Percentiles rank a stretch among this genome's conserved stretches.
Evolutionary conservation across 2,329 filamentous ascomycete genomes (phyloP).

Genomic region (Ophiostoma sp.): DNA sequence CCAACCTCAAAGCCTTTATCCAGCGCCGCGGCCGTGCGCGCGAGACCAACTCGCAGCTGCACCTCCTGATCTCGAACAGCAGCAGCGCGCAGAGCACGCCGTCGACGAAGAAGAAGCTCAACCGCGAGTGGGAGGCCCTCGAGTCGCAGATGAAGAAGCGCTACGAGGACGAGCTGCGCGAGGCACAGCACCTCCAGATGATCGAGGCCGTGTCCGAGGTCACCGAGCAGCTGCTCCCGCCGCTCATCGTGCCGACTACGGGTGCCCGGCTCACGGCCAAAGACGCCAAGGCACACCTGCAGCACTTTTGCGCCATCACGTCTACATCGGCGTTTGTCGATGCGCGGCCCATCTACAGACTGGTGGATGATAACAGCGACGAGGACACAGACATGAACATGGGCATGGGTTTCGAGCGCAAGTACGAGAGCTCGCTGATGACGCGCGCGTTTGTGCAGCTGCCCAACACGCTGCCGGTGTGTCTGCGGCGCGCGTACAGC

Average conservation of each 20-base stretch:
- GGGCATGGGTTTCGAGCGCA: background rate
- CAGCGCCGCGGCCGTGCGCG: slow-evolving; percentile 52
- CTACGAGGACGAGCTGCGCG: slow-evolving; percentile 61
- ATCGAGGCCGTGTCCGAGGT: slow-evolving; percentile 44
- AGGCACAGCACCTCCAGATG: slow-evolving; percentile 41
- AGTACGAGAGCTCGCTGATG: slow-evolving; percentile 29
- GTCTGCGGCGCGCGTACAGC: slow-evolving; percentile 52
- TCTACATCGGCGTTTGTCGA: slow-evolving; percentile 57
- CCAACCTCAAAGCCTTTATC: slow-evolving; percentile 53
- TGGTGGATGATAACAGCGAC: background rate
- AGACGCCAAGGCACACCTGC: slow-evolving; percentile 68
- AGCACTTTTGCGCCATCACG: slow-evolving; percentile 71
- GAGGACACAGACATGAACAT: background rate
- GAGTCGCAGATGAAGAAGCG: slow-evolving; percentile 67
- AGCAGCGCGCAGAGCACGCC: background rate
- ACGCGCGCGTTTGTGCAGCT: slow-evolving; percentile 61
- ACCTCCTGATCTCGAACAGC: slow-evolving; percentile 39
- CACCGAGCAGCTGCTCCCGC: slow-evolving; percentile 31
- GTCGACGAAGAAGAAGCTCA: background rate
- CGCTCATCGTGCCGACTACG: slow-evolving; percentile 34
- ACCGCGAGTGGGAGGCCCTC: slow-evolving; percentile 55
- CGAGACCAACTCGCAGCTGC: slow-evolving; percentile 47
- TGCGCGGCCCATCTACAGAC: slow-evolving; percentile 57
- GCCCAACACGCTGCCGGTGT: slow-evolving; percentile 62
- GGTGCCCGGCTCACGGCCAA: slow-evolving; percentile 65